Evolutionary conservation across 371 early-diverging fungal species (phyloP).

Genomic region (Syncephalastrum sp.): DNA sequence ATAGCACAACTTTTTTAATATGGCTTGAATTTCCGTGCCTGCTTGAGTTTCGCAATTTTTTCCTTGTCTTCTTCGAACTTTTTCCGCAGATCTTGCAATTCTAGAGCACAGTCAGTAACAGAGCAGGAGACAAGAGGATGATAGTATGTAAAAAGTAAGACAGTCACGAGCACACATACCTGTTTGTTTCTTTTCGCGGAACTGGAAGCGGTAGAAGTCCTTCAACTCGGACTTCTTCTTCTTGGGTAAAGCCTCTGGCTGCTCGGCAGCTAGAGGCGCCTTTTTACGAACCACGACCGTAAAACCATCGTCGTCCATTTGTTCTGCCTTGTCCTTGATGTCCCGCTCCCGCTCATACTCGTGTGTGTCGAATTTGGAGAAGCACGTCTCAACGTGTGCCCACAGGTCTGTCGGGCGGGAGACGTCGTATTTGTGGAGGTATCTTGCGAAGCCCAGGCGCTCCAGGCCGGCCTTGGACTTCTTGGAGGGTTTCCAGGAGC

Average conservation of each 20-base stretch:
- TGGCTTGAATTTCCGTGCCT: conserved; percentile 82
- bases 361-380: conserved; percentile 80
- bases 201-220: conserved; percentile 95
- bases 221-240: conserved; percentile 74
- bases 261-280: conserved; percentile 53
- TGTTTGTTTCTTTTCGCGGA: conserved; percentile 85
- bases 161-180: conserved; percentile 64
- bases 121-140: no score
- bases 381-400: conserved; percentile 64
- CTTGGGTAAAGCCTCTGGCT: conserved; percentile 38
- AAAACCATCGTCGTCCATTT: conserved; percentile 96
- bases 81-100: conserved; percentile 80
- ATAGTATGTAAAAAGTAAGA: no score
- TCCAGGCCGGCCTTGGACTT: conserved; percentile 30
- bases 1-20: conserved; percentile 55
- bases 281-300: conserved; percentile 76
- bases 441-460: conserved; percentile 43
- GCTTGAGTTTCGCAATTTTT: conserved; percentile 79
- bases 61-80: conserved; percentile 93
- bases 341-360: conserved; percentile 72
- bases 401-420: no score
- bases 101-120: conserved; percentile 31
- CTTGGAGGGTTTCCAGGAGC: no score
- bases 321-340: conserved; percentile 61
- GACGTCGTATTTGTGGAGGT: no score